Base-by-base conservation (phyloP, 495 filamentous ascomycete genomes). In the Penicillium cosmopolitanum region DNA sequence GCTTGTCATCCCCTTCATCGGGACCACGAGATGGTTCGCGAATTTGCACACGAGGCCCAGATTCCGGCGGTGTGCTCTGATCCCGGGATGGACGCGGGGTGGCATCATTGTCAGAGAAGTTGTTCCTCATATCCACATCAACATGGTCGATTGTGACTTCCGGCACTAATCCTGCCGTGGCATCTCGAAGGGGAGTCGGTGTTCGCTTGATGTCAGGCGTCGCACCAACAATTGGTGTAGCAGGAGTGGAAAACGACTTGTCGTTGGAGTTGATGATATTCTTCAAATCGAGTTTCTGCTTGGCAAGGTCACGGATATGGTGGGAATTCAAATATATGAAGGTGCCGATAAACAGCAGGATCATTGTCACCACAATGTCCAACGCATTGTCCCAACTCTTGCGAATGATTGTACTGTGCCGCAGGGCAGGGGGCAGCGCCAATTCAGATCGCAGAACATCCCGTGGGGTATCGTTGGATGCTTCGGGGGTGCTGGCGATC, bases 321-420 rank as follows among this genome's bases (percentile, higher is more conserved):
- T 79, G 74, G 5, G 78, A 77, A 56, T 84, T 84, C 55, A 83
- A 72, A 36, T 78, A 82, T 10, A 83, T 68, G 62, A 83, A 83
- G 0, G 76, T 72, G 16, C 70, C 67, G 33, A 83, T 71, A 44
- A 82, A 72, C 13, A 79, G 48, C 7, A 82, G 60, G 3, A 83
- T 57, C 46, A 80, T 61, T 0, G 76, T 73, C 18, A 85, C 76
- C 10, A 81, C 72, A 52, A 85, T 82, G 56, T 85, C 82, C 15
- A 76, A 64, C 0, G 76, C 75, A 61, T 85, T 85, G 51, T 81
- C 80, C 65, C 73, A 77, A 28, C 82, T 77, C 57, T 80, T 82
- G 47, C 80, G 78, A 50, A 84, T 82, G 36, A 84, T 82, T n/a
- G 76, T 70, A 51, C 81, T 84, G 44, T 76, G 69, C 12, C 79